Conservation (phyloP, 805 yeast species). For the Maudiozyma barnettii region DNA sequence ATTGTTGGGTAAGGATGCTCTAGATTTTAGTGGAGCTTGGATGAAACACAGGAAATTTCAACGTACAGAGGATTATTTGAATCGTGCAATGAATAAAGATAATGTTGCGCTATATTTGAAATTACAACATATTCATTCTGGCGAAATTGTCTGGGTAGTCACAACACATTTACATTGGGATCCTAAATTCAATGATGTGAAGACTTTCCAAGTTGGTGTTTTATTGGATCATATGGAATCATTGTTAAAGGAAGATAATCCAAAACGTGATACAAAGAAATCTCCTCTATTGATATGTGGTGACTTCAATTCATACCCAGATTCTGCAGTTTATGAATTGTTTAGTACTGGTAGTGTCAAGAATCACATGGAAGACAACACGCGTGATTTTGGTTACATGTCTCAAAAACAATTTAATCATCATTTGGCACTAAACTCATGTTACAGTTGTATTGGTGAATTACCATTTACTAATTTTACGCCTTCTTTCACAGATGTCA, state of each 20-base stretch:
- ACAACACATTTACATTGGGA: constrained; percentile 98
- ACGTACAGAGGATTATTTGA: constrained; percentile 88
- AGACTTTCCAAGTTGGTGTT: constrained; percentile 89
- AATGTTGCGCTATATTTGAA: constrained; percentile 75
- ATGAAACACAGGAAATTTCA: constrained; percentile 78
- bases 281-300: constrained; percentile 78
- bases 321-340: constrained; percentile 88
- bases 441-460: constrained; percentile 78
- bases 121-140: constrained; percentile 63
- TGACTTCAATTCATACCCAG: constrained; percentile 82
- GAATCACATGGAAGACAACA: constrained; percentile 70
- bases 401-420: constrained; percentile 85
- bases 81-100: constrained; percentile 93
- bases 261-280: constrained; percentile 44
- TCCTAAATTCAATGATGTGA: constrained; percentile 92
- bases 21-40: constrained; percentile 78
- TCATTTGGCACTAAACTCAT: constrained; percentile 69
- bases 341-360: constrained; percentile 74
- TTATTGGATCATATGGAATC: constrained; percentile 77
- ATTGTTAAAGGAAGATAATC: constrained; percentile 40
- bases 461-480: constrained; percentile 91
- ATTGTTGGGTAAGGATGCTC: constrained; percentile 56
- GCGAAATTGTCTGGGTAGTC: constrained; percentile 62
- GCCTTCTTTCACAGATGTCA: constrained; percentile 84
- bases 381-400: constrained; percentile 83